These are phyloP conservation scores for Lachnellula arida DNA, from an alignment of 2,329 filamentous ascomycete genomes.

Conservation along the genomic window DNA sequence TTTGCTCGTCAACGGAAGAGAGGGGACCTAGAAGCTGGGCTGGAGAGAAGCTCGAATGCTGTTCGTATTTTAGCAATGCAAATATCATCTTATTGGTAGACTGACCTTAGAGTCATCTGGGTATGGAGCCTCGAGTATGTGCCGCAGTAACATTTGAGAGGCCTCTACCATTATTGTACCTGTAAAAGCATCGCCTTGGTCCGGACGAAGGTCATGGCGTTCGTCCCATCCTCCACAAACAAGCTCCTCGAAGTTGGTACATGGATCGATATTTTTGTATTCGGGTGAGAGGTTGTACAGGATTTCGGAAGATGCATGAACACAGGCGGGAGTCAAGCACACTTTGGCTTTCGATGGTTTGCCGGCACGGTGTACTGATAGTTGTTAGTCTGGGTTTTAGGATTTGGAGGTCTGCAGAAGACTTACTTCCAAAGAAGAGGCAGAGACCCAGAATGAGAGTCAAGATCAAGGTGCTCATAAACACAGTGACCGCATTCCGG, in stretches of 20 bases:
- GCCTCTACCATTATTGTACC: constrained; percentile 58
- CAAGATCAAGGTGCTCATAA: constrained; percentile 21
- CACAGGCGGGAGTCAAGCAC: constrained; percentile 56
- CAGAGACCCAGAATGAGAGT: constrained; percentile 25
- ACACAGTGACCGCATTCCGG: constrained; percentile 23
- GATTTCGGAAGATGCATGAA: constrained; percentile 58
- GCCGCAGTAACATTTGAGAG: constrained; percentile 53
- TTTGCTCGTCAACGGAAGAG: constrained; percentile 50
- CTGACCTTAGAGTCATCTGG: constrained; percentile 37
- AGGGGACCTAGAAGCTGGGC: constrained; percentile 33
- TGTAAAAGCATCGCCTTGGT: constrained; percentile 57
- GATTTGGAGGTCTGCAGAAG: neutral
- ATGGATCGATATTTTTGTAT: constrained; percentile 61
- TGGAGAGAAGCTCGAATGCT: constrained; percentile 48
- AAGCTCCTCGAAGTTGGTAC: constrained; percentile 62
- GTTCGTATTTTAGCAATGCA: constrained; percentile 11
- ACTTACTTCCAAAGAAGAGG: constrained; percentile 25
- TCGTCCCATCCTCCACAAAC: constrained; percentile 64
- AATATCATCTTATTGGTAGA: constrained; percentile 13
- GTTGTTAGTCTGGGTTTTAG: constrained; percentile 4
- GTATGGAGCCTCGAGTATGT: constrained; percentile 58
- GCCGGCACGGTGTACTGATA: constrained; percentile 13
- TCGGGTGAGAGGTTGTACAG: constrained; percentile 58
- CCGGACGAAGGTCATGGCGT: constrained; percentile 59
- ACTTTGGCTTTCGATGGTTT: constrained; percentile 25